Base-by-base conservation (phyloP, 1,284 basidiomycete species). In the Moniliophthora roreri region DNA sequence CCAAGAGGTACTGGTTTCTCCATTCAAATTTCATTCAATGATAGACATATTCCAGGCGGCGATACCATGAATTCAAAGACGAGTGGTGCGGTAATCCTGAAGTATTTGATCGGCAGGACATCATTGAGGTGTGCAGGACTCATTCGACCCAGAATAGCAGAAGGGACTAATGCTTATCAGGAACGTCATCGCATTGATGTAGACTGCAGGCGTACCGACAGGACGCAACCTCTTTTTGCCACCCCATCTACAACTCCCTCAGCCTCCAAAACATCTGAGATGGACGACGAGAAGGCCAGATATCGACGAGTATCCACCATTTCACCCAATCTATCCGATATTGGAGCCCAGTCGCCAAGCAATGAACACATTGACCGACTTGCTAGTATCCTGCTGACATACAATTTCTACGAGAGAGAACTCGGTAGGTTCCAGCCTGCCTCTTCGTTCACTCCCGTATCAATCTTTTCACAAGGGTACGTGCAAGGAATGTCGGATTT, bases 401-500 rank as follows among this genome's bases (percentile, higher is more conserved):
- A 98, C 64, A 93, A 96, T 61, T 90, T 93, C 63, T 92, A 91
- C 61, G 87, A 94, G 66, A 92, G 87, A 63, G 87, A 93, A 20
- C 78, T 96, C 41, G 94, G 93, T 92, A 62, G 63, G 84, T 73
- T 41, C 28, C 41, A 56, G 39, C 24, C 47, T 52, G 18, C 36
- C 69, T 2, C 63, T 57, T 64, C 63, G 7, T 63, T 64, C 51
- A 63, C 44, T 53, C 41, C 36, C 39, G 28, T 37, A 15, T 36
- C 13, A 42, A 36, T 4, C 18, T 42, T 23, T 7, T 34, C 28
- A n/a, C n/a, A n/a, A 89, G 87, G 89, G 21, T 94, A 96, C 66
- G 94, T 95, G 2, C 91, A 98, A 73, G 94, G 97, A 28, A 99
- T 99, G 97, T 95, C 92, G 1, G 97, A 99, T 68, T 80, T 99